A percentile compares a stretch with the other conserved stretches of the same genome.
phyloP scores from a whole-genome alignment of 352 stramenopile genomes.

The Halophytophthora polymorphica region DNA sequence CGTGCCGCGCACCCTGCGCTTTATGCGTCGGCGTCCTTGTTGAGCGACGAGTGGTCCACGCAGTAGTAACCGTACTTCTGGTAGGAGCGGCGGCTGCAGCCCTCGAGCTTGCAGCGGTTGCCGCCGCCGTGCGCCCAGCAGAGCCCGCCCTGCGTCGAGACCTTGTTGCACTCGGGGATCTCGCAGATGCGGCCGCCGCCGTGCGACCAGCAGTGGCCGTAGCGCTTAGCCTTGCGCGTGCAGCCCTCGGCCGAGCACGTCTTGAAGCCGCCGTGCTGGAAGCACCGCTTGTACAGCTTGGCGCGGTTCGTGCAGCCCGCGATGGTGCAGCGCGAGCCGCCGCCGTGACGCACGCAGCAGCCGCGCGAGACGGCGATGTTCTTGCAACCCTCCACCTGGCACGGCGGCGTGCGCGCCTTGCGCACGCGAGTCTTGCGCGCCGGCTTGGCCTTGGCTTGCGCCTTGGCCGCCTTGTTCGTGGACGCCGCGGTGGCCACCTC shows the following conservation, averaged over 20 bases:
- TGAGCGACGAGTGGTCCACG: conserved; percentile 29
- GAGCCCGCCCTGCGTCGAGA: conserved; percentile 58
- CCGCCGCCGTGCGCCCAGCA: conserved; percentile 67
- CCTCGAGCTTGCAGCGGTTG: conserved; percentile 49
- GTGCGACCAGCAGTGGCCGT: conserved; percentile 70
- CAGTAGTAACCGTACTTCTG: conserved; percentile 63
- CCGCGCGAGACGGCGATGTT: conserved; percentile 51
- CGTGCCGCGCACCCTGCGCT: too few species aligned
- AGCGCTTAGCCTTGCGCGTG: conserved; percentile 62
- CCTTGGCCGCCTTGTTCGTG: conserved; percentile 3
- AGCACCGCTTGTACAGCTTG: conserved; percentile 64
- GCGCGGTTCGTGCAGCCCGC: conserved; percentile 49
- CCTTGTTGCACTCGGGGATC: conserved; percentile 47
- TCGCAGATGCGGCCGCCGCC: conserved; percentile 62
- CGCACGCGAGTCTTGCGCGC: conserved; percentile 11
- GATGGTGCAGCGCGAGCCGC: conserved; percentile 42
- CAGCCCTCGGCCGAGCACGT: conserved; percentile 52
- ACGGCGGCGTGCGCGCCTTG: conserved; percentile 48
- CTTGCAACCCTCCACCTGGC: conserved; percentile 52
- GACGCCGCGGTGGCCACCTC: neutral
- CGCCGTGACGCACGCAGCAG: conserved; percentile 51
- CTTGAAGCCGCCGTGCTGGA: conserved; percentile 69
- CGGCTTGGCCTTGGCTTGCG: neutral
- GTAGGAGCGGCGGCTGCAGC: conserved; percentile 57
- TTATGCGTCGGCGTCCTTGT: too few species aligned